These are phyloP conservation scores for Lachnellula cervina DNA, from an alignment of 2,329 filamentous ascomycete species.

Conservation along the genomic window DNA sequence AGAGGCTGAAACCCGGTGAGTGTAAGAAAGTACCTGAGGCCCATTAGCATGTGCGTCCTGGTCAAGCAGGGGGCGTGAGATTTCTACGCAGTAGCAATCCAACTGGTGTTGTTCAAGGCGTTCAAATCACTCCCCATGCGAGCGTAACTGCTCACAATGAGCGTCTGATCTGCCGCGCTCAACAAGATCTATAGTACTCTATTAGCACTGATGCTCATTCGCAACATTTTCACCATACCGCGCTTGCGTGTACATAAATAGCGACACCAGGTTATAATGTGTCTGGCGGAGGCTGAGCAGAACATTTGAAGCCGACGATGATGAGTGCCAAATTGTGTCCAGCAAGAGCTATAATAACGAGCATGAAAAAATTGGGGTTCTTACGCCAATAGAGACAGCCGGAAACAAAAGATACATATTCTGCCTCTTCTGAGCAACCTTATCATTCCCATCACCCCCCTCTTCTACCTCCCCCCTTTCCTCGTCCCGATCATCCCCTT, in stretches of 20 bases:
- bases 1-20: slow-evolving; percentile 71
- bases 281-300: too few species aligned
- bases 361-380: slow-evolving; percentile 13
- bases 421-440: slow-evolving; percentile 34
- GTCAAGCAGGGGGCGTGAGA: background rate
- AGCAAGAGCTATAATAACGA: background rate
- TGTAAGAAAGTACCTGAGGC: slow-evolving; percentile 61
- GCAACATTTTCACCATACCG: background rate
- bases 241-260: too few species aligned
- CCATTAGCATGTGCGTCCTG: background rate
- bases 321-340: too few species aligned
- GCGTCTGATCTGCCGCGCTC: slow-evolving; percentile 69
- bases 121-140: slow-evolving; percentile 71
- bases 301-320: too few species aligned
- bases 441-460: slow-evolving; percentile 18
- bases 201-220: background rate
- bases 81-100: slow-evolving; percentile 58
- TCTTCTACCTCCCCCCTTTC: slow-evolving; percentile 10
- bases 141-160: slow-evolving; percentile 73
- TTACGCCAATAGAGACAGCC: slow-evolving; percentile 57
- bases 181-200: slow-evolving; percentile 55
- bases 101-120: slow-evolving; percentile 68
- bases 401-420: slow-evolving; percentile 54
- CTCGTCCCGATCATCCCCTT: slow-evolving; percentile 8
- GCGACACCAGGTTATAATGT: too few species aligned